Evolutionary conservation across 2,329 filamentous ascomycete genomes (phyloP).

Genomic region (Fusarium phyllophilum): DNA sequence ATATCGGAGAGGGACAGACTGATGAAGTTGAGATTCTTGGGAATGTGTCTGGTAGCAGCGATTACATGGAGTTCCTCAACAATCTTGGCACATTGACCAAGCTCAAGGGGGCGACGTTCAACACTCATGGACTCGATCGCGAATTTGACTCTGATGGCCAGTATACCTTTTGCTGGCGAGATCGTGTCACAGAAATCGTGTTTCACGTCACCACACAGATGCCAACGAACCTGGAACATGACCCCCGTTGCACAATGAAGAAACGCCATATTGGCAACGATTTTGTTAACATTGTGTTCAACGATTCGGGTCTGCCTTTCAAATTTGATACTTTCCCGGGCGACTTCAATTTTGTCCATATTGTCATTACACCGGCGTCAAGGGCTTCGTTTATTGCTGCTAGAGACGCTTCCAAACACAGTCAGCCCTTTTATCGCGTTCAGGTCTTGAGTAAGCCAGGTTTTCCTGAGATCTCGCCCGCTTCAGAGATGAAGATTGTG

Average conservation of each 20-base stretch:
- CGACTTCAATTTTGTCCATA: constrained; percentile 96
- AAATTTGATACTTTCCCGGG: constrained; percentile 92
- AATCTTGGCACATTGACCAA: constrained; percentile 84
- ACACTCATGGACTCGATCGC: constrained; percentile 90
- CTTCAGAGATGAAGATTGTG: constrained; percentile 88
- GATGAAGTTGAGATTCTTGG: constrained; percentile 85
- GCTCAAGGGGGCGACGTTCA: constrained; percentile 85
- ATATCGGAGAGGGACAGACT: constrained; percentile 88
- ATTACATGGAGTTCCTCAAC: constrained; percentile 87
- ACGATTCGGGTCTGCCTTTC: constrained; percentile 92
- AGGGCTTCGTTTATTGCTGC: constrained; percentile 78
- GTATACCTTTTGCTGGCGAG: constrained; percentile 92
- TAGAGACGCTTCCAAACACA: constrained; percentile 54
- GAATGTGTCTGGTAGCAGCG: constrained; percentile 85
- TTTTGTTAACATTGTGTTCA: constrained; percentile 98
- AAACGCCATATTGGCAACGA: constrained; percentile 98
- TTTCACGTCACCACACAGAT: constrained; percentile 98
- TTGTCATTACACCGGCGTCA: constrained; percentile 91
- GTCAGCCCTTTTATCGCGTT: constrained; percentile 81
- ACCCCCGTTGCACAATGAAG: constrained; percentile 82
- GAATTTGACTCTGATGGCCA: constrained; percentile 82
- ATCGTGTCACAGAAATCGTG: constrained; percentile 92
- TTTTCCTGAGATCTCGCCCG: constrained; percentile 91
- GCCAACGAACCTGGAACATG: constrained; percentile 84
- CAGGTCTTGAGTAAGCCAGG: constrained; percentile 88